A percentile compares a stretch with the other conserved stretches of the same genome.
Conservation (phyloP, 2,329 filamentous ascomycete species). For the Sclerotinia glacialis region DNA sequence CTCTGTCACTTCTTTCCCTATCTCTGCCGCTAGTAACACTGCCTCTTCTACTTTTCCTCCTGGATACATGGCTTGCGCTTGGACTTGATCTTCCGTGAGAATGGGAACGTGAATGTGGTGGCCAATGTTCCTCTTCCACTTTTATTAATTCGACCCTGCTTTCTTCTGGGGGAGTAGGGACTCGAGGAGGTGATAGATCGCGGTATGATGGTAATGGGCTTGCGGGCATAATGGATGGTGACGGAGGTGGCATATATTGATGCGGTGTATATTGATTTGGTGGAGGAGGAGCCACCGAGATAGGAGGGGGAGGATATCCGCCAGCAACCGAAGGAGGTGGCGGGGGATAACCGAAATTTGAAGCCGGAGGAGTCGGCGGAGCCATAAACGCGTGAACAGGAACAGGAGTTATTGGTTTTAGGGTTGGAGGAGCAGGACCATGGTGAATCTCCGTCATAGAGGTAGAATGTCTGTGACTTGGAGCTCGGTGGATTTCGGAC, state of each 20-base stretch:
- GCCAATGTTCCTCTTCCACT: conserved; percentile 17
- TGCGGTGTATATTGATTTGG: neutral
- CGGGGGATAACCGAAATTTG: neutral
- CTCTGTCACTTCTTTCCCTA: neutral
- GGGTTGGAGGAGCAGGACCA: neutral
- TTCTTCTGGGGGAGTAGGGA: conserved; percentile 5
- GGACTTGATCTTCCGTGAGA: neutral
- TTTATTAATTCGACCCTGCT: conserved; percentile 17
- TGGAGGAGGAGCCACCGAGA: neutral
- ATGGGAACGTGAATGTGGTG: neutral
- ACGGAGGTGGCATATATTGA: neutral
- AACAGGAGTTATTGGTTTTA: neutral
- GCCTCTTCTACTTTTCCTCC: neutral
- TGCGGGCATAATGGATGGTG: neutral
- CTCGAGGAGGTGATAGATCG: conserved; percentile 8
- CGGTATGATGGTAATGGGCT: neutral
- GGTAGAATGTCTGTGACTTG: neutral
- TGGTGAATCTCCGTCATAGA: conserved; percentile 11
- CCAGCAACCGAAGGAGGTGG: neutral
- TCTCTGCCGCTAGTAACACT: conserved; percentile 4
- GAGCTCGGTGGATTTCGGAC: neutral
- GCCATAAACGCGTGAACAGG: neutral
- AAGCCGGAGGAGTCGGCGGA: neutral
- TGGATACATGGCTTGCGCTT: neutral
- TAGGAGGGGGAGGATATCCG: neutral